Base-by-base conservation (phyloP, 345 rosid species). In the Lepidium didymum region DNA sequence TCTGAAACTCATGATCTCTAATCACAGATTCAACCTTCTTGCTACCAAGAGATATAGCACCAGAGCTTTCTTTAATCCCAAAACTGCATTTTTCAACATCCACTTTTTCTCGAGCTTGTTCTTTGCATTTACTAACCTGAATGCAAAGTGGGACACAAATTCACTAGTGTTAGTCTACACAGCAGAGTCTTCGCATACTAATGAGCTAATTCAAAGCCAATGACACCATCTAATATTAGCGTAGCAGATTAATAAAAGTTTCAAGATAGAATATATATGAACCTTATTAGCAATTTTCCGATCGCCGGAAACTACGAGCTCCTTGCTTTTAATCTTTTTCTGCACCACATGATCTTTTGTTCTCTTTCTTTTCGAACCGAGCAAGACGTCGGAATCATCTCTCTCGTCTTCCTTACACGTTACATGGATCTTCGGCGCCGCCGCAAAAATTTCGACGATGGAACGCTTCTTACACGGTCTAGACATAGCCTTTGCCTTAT, bases 401-500 rank as follows among this genome's bases (percentile, higher is more conserved):
- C 16, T 10, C 10, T 46, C 46, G 35, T 64, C 79, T n/a, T 64
- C 76, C 16, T 7, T 68, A 35, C 19, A 56, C 4, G 68, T 13
- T 50, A 47, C 63, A 2, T 79, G 73, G 58, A 83, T 74, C 65
- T 72, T 82, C 8, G 81, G 87, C 11, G 86, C 71, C 47, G 67
- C 71, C 10, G 87, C 83, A 25, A 82, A 82, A 56, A 83, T 82
- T 64, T 84, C 86, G 2, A 40, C 56, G 59, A 87, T 77, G 56
- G 85, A 84, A 37, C 89, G 81, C 66, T 82, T 84, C 77, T 84
- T 81, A 40, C 78, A 81, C 3, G 75, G 46, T 44, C 35, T 84
- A 40, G 78, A 67, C 64, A 75, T 83, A n/a, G n/a, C n/a, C n/a
- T n/a, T 49, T 25, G 56, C 73, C 18, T 70, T 81, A 33, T 38